Percentiles rank a stretch among this genome's conserved stretches.
These are phyloP conservation scores for Lactarius sanguifluus DNA, from an alignment of 768 basidiomycete species.

Conservation along the genomic window DNA sequence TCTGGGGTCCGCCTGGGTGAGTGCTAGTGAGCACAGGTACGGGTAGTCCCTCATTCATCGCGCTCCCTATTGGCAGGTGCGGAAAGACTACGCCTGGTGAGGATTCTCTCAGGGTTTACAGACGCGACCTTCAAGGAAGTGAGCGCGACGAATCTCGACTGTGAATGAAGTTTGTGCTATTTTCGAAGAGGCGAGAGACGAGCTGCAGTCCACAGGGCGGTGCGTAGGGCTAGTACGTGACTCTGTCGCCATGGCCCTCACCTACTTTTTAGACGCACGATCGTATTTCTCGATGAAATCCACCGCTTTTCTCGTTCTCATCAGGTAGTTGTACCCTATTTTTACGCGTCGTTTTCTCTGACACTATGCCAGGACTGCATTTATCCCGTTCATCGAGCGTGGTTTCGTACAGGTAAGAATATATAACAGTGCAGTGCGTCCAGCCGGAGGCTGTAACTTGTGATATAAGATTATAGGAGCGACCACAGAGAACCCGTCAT, in stretches of 20 bases:
- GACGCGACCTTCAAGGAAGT: conserved; percentile 71
- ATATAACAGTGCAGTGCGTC: not conserved
- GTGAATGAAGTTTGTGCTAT: conserved; percentile 70
- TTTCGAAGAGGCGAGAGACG: conserved; percentile 72
- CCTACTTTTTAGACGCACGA: conserved; percentile 52
- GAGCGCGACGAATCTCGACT: conserved; percentile 67
- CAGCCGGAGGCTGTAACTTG: conserved; percentile 3
- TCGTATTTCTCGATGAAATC: conserved; percentile 82
- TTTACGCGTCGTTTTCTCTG: conserved; percentile 20
- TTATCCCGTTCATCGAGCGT: conserved; percentile 78
- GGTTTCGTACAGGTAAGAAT: conserved; percentile 63
- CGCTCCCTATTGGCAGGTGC: conserved; percentile 41
- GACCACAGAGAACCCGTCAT: conserved; percentile 89
- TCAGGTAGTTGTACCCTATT: conserved; percentile 44
- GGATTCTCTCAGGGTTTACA: conserved; percentile 61
- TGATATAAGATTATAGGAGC: conserved; percentile 64
- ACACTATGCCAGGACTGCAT: conserved; percentile 57
- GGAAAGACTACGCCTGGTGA: conserved; percentile 76
- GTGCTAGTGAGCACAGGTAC: conserved; percentile 2
- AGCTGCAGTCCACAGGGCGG: conserved; percentile 65
- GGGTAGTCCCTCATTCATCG: conserved; percentile 7
- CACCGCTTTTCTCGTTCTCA: conserved; percentile 76
- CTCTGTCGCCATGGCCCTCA: conserved; percentile 8
- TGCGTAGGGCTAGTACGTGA: conserved; percentile 31
- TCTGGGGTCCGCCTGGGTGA: conserved; percentile 78